Evolutionary conservation across 129 eudicot genomes (phyloP).

Genomic region (Kitagawia praeruptora): DNA sequence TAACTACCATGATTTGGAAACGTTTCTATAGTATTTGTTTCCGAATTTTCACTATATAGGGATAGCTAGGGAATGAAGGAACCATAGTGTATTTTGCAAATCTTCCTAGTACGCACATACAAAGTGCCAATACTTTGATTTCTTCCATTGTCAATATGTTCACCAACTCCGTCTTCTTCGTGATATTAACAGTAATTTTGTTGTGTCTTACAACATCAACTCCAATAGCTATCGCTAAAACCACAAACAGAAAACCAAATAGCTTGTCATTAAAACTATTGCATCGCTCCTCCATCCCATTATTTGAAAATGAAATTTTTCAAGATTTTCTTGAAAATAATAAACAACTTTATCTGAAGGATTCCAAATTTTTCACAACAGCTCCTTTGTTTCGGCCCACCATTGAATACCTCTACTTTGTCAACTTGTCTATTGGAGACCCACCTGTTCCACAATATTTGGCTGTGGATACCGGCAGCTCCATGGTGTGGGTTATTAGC

Average conservation of each 20-base stretch:
- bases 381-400: neutral
- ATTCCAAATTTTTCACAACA: neutral
- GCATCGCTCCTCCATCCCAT: neutral
- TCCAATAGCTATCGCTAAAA: neutral
- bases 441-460: neutral
- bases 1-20: too few species aligned
- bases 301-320: neutral
- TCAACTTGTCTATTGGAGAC: neutral
- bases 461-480: too few species aligned
- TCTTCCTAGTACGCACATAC: too few species aligned
- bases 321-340: neutral
- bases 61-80: too few species aligned
- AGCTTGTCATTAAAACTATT: neutral
- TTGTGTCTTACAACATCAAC: neutral
- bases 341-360: neutral
- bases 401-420: neutral
- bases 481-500: neutral
- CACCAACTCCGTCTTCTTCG: neutral
- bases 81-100: too few species aligned
- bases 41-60: too few species aligned
- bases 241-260: neutral
- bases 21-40: too few species aligned
- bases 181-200: neutral
- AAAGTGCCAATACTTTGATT: too few species aligned
- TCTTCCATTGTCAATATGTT: neutral